These are phyloP conservation scores for Fusarium sororula DNA, from an alignment of 2,329 filamentous ascomycete species.

Conservation along the genomic window DNA sequence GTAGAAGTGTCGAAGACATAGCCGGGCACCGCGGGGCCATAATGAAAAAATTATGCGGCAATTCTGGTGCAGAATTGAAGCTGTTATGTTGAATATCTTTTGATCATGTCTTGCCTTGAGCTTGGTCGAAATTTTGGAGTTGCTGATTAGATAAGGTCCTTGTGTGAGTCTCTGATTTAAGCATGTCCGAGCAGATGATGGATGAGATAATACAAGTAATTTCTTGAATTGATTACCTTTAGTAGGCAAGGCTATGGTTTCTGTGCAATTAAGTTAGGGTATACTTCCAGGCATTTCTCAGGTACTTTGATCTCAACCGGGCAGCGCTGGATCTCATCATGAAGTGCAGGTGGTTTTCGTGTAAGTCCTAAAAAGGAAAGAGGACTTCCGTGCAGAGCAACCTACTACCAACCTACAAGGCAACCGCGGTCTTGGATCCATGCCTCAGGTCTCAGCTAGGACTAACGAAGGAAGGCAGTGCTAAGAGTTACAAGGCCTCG, in stretches of 20 bases:
- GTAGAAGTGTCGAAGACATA: slow-evolving; percentile 39
- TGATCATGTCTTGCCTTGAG: slow-evolving; percentile 7
- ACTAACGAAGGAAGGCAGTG: slow-evolving; percentile 20
- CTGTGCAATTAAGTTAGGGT: background rate
- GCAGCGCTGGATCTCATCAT: background rate
- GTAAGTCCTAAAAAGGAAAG: slow-evolving; percentile 39
- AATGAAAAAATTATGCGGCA: slow-evolving; percentile 4
- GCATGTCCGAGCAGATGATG: background rate
- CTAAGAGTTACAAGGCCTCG: background rate
- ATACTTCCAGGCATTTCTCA: too few species aligned
- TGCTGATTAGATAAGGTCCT: slow-evolving; percentile 35
- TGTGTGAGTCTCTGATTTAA: background rate
- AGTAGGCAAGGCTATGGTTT: background rate
- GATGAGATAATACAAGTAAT: background rate
- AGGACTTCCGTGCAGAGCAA: slow-evolving; percentile 30
- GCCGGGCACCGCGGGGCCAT: slow-evolving; percentile 45
- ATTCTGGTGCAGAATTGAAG: background rate
- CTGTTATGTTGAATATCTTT: slow-evolving; percentile 5
- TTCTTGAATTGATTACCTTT: background rate
- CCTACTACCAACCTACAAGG: slow-evolving; percentile 2
- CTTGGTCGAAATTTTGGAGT: slow-evolving; percentile 20
- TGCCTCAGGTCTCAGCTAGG: slow-evolving; percentile 41
- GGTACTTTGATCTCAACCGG: background rate
- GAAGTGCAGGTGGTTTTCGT: background rate
- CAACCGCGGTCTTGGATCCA: background rate